Percentiles rank a stretch among this genome's conserved stretches.
Evolutionary conservation across 192 early-diverging fungal genomes (phyloP).

Genomic region (Backusella australiensis): DNA sequence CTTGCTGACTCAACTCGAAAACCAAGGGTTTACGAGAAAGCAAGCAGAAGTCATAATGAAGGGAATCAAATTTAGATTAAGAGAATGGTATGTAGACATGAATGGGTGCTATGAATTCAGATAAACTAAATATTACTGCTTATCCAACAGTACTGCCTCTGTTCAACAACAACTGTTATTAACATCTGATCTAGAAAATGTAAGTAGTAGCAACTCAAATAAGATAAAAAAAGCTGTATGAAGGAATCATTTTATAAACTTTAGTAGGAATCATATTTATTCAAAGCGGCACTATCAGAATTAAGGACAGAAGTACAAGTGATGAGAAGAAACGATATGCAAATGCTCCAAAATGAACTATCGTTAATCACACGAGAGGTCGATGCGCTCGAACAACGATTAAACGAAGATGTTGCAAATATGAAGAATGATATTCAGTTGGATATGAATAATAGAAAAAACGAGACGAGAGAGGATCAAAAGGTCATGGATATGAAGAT

Average conservation of each 20-base stretch:
- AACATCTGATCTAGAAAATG: slow-evolving; percentile 78
- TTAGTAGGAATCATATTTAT: slow-evolving; percentile 68
- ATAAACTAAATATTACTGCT: background rate
- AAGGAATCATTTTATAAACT: background rate
- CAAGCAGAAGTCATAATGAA: slow-evolving; percentile 80
- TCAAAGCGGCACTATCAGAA: slow-evolving; percentile 81
- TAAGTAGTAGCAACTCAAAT: slow-evolving; percentile 15
- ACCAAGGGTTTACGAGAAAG: slow-evolving; percentile 61
- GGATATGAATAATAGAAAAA: slow-evolving; percentile 88
- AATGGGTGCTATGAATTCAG: background rate
- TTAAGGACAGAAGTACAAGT: slow-evolving; percentile 76
- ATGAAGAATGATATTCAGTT: slow-evolving; percentile 85
- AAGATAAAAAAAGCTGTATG: background rate
- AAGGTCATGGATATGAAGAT: slow-evolving; percentile 74
- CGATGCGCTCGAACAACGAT: slow-evolving; percentile 68
- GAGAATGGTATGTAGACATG: slow-evolving; percentile 49
- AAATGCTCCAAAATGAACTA: slow-evolving; percentile 69
- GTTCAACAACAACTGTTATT: slow-evolving; percentile 35
- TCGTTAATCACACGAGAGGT: slow-evolving; percentile 76
- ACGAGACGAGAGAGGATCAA: slow-evolving; percentile 76
- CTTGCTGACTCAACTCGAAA: slow-evolving; percentile 61
- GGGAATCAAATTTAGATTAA: slow-evolving; percentile 65
- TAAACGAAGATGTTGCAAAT: slow-evolving; percentile 74
- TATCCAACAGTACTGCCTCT: slow-evolving; percentile 37
- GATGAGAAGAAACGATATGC: slow-evolving; percentile 73